Conservation (phyloP, 139 green algal genomes). For the Chlorella sp. region DNA sequence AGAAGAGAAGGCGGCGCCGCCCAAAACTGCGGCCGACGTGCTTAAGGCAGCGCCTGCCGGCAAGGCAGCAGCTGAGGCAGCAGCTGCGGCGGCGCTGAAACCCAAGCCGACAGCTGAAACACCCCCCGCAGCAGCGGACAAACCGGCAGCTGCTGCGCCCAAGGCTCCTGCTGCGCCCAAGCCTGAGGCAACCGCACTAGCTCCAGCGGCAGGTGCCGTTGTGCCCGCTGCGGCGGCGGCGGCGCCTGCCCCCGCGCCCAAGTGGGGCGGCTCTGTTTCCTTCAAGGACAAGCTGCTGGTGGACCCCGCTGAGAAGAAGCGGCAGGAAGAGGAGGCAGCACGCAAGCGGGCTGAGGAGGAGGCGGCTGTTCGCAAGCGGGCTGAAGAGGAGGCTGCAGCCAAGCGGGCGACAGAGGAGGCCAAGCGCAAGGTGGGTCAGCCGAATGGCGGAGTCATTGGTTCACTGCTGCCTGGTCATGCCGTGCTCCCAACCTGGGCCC, state of each 20-base stretch:
- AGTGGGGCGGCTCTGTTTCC: not conserved
- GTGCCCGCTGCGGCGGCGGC: not conserved
- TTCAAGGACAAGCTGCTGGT: conserved; percentile 10
- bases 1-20: not conserved
- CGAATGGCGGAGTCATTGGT: not conserved
- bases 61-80: conserved; percentile 9
- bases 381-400: not conserved
- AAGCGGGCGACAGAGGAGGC: not conserved
- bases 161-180: not conserved
- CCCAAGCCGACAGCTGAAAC: not conserved
- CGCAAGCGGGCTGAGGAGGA: conserved; percentile 7
- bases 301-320: conserved; percentile 10
- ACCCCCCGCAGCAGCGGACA: not conserved
- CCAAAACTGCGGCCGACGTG: conserved; percentile 8
- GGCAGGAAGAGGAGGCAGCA: conserved; percentile 11
- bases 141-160: not conserved
- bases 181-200: not conserved
- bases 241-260: not conserved
- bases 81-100: not conserved
- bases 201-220: not conserved
- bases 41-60: not conserved
- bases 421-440: conserved; percentile 2
- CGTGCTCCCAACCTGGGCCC: not conserved
- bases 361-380: not conserved
- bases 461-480: not conserved